Conservation (phyloP, 1,139 yeast genomes). For the Yamadazyma conglobata region DNA sequence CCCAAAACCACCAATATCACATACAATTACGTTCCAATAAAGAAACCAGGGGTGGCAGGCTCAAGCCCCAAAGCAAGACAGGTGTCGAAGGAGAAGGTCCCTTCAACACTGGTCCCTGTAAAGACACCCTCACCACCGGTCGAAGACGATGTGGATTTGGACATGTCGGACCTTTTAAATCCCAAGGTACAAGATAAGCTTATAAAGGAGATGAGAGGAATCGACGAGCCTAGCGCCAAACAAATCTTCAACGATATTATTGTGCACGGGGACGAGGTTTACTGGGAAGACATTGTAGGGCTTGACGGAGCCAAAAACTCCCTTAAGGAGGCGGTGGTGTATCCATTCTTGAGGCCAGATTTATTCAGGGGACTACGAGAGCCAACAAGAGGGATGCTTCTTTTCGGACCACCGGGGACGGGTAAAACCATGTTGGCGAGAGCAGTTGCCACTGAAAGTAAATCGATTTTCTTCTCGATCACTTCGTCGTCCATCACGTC, state of each 20-base stretch:
- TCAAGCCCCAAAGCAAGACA: background rate
- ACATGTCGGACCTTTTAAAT: constrained; percentile 35
- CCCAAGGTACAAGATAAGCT: constrained; percentile 60
- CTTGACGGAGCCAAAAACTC: constrained; percentile 85
- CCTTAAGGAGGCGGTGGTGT: constrained; percentile 92
- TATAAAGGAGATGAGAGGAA: constrained; percentile 38
- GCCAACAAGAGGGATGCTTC: constrained; percentile 93
- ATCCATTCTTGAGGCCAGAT: constrained; percentile 93
- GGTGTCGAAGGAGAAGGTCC: too few relatives aligned
- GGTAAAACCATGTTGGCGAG: constrained; percentile 97
- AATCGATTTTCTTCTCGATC: constrained; percentile 89
- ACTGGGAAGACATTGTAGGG: constrained; percentile 97
- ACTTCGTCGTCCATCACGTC: constrained; percentile 92
- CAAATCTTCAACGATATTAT: constrained; percentile 90
- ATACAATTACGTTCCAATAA: constrained; percentile 25
- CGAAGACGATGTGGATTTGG: constrained; percentile 14
- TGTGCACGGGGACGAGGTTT: constrained; percentile 91
- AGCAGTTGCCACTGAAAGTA: constrained; percentile 96
- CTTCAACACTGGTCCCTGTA: constrained; percentile 8
- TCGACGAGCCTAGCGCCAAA: constrained; percentile 38
- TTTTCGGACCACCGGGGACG: constrained; percentile 98
- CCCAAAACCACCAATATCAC: constrained; percentile 23
- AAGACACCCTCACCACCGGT: background rate
- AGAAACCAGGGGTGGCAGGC: background rate
- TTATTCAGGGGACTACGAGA: constrained; percentile 87